Evolutionary conservation across 1,284 basidiomycete species (phyloP).

Genomic region (Fomitopsis palustris): DNA sequence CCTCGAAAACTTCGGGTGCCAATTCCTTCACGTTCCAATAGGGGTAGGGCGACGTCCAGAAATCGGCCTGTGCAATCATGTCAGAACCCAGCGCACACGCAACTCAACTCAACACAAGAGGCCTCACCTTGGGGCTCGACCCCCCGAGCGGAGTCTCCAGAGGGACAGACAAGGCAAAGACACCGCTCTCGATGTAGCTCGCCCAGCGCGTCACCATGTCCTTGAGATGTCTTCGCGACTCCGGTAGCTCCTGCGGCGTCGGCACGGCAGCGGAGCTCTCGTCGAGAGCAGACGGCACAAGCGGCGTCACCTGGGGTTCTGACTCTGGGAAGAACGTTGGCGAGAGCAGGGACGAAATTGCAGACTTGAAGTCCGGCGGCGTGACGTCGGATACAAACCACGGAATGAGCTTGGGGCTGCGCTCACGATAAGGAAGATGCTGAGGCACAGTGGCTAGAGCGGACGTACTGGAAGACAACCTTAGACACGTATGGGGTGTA

Average conservation of each 20-base stretch:
- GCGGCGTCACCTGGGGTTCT: constrained; percentile 11
- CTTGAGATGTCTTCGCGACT: constrained; percentile 42
- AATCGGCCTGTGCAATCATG: constrained; percentile 40
- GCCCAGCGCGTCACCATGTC: constrained; percentile 75
- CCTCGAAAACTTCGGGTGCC: constrained; percentile 56
- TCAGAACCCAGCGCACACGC: neutral
- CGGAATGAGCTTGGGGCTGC: constrained; percentile 82
- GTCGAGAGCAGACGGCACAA: neutral
- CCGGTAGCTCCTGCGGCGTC: constrained; percentile 18
- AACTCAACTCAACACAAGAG: neutral
- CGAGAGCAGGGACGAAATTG: constrained; percentile 53
- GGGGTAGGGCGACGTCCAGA: constrained; percentile 84
- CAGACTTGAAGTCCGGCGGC: constrained; percentile 68
- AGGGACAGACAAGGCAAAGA: constrained; percentile 76
- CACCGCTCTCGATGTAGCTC: constrained; percentile 62
- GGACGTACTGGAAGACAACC: constrained; percentile 85
- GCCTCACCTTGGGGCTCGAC: constrained; percentile 30
- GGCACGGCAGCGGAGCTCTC: neutral
- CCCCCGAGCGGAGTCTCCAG: constrained; percentile 61
- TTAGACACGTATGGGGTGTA: constrained; percentile 79
- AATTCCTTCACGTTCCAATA: constrained; percentile 77
- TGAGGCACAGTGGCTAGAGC: neutral
- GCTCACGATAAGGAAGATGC: neutral
- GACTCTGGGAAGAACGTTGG: constrained; percentile 52
- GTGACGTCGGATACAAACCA: constrained; percentile 95